phyloP scores from a whole-genome alignment of 768 basidiomycete species.

The Imleria badia region DNA sequence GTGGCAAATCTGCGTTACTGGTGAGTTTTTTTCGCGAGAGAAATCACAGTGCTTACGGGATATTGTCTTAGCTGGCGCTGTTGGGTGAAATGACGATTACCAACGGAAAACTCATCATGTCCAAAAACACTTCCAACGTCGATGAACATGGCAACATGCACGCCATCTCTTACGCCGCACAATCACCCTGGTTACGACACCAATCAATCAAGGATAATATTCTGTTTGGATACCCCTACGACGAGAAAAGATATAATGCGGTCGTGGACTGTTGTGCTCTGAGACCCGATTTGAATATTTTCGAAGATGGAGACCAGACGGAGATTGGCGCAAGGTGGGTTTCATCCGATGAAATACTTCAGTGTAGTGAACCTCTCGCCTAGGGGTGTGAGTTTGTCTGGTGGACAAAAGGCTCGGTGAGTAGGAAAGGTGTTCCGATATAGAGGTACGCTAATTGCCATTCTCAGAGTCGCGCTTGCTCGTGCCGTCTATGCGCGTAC shows the following conservation, averaged over 20 bases:
- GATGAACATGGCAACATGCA: conserved; percentile 63
- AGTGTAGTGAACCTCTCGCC: neutral
- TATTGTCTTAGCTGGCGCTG: conserved; percentile 28
- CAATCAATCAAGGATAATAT: conserved; percentile 82
- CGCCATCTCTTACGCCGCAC: conserved; percentile 69
- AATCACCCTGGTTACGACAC: conserved; percentile 69
- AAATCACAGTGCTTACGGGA: neutral
- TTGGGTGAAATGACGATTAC: conserved; percentile 41
- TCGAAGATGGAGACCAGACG: conserved; percentile 85
- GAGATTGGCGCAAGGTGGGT: conserved; percentile 72
- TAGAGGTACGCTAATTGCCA: neutral
- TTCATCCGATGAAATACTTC: neutral
- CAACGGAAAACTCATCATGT: conserved; percentile 39
- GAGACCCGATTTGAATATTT: conserved; percentile 71
- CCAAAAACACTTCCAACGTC: conserved; percentile 49
- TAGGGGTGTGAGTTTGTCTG: conserved; percentile 73
- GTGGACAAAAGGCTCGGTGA: conserved; percentile 80
- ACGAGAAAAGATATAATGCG: conserved; percentile 69
- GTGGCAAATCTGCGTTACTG: conserved; percentile 50
- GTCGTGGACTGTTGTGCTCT: conserved; percentile 88
- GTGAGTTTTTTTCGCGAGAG: conserved; percentile 18
- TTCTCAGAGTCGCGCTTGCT: conserved; percentile 71
- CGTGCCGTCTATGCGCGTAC: conserved; percentile 77
- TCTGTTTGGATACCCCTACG: conserved; percentile 67
- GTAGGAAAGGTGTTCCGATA: conserved; percentile 3